These are phyloP conservation scores for Leccinum disarticulatum DNA, from an alignment of 768 basidiomycete species.

Conservation along the genomic window DNA sequence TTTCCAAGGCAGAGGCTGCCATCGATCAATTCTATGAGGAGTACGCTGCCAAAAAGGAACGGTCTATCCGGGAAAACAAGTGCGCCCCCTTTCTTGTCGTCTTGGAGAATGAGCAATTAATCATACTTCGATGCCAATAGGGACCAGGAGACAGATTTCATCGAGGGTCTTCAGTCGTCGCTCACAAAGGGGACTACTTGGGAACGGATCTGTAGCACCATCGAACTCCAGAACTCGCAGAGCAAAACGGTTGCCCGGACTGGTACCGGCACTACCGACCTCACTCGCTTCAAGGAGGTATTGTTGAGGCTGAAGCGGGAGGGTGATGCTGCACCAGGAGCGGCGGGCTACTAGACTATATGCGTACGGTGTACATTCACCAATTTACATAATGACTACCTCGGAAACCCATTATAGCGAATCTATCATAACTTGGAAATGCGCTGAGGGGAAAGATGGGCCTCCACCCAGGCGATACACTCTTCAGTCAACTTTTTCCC, in stretches of 20 bases:
- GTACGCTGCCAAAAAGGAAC: constrained; percentile 86
- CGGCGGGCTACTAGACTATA: constrained; percentile 75
- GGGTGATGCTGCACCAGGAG: constrained; percentile 89
- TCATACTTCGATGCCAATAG: constrained; percentile 40
- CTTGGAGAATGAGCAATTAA: constrained; percentile 2
- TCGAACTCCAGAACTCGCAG: constrained; percentile 94
- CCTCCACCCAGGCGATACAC: constrained; percentile 49
- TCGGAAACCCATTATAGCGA: neutral
- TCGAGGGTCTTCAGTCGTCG: constrained; percentile 67
- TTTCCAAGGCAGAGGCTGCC: constrained; percentile 77
- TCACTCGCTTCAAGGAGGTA: constrained; percentile 90
- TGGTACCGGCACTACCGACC: constrained; percentile 85
- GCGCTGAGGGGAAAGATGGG: constrained; percentile 18
- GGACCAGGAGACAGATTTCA: constrained; percentile 82
- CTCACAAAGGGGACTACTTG: constrained; percentile 92
- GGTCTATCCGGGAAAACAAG: constrained; percentile 95
- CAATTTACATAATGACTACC: constrained; percentile 8
- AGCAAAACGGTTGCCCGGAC: constrained; percentile 92
- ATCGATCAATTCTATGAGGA: constrained; percentile 92
- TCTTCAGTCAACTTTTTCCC: constrained; percentile 58
- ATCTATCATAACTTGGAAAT: constrained; percentile 23
- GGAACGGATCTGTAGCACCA: constrained; percentile 84
- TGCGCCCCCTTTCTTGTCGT: constrained; percentile 29
- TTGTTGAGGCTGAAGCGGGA: constrained; percentile 86
- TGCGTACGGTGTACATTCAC: constrained; percentile 4